Percentiles rank a stretch among this genome's conserved stretches.
Evolutionary conservation across 139 green algal genomes (phyloP).

Genomic region (Gonium pectorale): DNA sequence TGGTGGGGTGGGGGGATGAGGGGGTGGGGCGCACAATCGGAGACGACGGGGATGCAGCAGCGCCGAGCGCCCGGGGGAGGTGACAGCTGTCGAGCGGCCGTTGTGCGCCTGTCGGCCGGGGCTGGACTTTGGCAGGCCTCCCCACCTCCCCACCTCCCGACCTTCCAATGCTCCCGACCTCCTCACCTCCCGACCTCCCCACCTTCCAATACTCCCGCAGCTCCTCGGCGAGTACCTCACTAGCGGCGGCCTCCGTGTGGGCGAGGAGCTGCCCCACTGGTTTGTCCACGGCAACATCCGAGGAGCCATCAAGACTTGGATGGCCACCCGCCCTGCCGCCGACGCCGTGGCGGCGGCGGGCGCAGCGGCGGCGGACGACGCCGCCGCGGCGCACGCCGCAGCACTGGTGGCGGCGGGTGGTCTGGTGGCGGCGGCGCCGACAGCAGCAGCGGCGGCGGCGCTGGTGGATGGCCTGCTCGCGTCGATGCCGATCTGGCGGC

Average conservation of each 20-base stretch:
- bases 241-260: background rate
- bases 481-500: slow-evolving; percentile 8
- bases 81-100: too few species aligned
- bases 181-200: background rate
- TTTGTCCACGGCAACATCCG: slow-evolving; percentile 40
- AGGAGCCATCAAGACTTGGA: slow-evolving; percentile 33
- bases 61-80: too few species aligned
- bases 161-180: background rate
- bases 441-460: background rate
- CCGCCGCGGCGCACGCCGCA: background rate
- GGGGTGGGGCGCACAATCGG: too few species aligned
- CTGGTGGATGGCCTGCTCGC: slow-evolving; percentile 27
- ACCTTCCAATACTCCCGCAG: background rate
- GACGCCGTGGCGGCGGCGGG: background rate
- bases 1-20: too few species aligned
- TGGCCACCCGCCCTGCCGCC: slow-evolving; percentile 24
- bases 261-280: slow-evolving; percentile 43
- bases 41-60: too few species aligned
- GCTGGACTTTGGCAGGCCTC: background rate
- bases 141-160: background rate
- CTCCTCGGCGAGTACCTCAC: slow-evolving; percentile 37
- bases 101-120: too few species aligned
- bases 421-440: background rate
- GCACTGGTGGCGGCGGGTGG: background rate
- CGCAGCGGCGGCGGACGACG: background rate